Conservation (phyloP, 441 rosid genomes). For the Kokia cookei region DNA sequence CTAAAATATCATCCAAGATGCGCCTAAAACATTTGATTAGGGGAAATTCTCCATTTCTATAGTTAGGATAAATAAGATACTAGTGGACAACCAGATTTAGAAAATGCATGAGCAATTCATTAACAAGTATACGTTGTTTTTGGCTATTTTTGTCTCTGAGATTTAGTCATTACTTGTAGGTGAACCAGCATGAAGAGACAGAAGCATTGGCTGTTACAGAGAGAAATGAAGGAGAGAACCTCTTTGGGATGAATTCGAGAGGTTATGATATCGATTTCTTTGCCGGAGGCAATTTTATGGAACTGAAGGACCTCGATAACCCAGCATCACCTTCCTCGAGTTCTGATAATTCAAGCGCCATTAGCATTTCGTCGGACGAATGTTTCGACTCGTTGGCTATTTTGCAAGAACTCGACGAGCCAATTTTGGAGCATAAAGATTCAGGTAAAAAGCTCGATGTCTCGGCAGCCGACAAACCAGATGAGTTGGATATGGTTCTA, state of each 20-base stretch:
- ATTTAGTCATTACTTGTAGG: slow-evolving; percentile 25
- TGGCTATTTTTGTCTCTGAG: slow-evolving; percentile 12
- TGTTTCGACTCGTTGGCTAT: slow-evolving; percentile 36
- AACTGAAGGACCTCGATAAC: slow-evolving; percentile 38
- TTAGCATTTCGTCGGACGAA: slow-evolving; percentile 43
- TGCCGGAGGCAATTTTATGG: slow-evolving; percentile 34
- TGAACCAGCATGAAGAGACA: slow-evolving; percentile 12
- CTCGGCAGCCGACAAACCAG: slow-evolving; percentile 18
- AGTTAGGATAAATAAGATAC: neutral
- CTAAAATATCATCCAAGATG: neutral
- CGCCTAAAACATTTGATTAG: neutral
- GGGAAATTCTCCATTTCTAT: too few species aligned
- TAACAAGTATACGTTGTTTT: neutral
- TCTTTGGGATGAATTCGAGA: neutral
- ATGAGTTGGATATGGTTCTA: slow-evolving; percentile 20
- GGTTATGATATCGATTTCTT: neutral
- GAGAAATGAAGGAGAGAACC: slow-evolving; percentile 15
- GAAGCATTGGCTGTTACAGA: slow-evolving; percentile 12
- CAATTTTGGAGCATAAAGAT: slow-evolving; percentile 9
- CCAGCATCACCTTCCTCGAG: slow-evolving; percentile 40
- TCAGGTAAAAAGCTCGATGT: slow-evolving; percentile 12
- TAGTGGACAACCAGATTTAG: neutral
- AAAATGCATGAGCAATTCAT: neutral
- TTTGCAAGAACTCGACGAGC: slow-evolving; percentile 31
- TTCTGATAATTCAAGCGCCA: slow-evolving; percentile 50